Evolutionary conservation across 257 asterid species (phyloP), one percentile per base, ranked within the genome.

Genomic region (Nicotiana sylvestris): DNA sequence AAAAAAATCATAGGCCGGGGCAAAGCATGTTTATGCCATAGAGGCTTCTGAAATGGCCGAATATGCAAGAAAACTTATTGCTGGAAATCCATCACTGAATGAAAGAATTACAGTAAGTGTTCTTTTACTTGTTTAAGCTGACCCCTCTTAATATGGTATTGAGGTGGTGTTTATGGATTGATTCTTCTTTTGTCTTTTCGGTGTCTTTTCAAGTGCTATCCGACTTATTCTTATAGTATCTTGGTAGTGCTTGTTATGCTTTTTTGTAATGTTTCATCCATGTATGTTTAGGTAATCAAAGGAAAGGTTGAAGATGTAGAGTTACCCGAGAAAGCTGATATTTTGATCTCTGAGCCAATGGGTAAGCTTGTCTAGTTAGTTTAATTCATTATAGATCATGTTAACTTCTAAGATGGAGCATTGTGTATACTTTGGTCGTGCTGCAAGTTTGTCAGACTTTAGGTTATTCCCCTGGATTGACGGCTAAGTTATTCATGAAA

Each of bases 1-100:
- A 74, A 49, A 74, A 49, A 72, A 79, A 32, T 76, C 66, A 46
- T 86, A 96, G 99, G 98, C 98, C 85, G 99, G 99, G 85, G 99
- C 99, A 37, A 96, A 86, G 82, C 99, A 92, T 89, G 98, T 96
- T 81, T 96, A 96, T 92, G 99, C 99, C 85, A 96, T 96, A 85
- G 99, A 96, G 87, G 99, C 99, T 83, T 96, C 99, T 77, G 98
- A 96, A 87, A 94, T 96, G 97, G 97, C 99, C 25, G 97, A 93
- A 70, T 94, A 96, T 90, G 99, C 98, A 53, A 90, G 88, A 16
- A 88, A 90, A 76, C 97, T 96, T 82, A 91, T 96, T 89, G 94
- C 94, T 82, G 99, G 99, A 76, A 96, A 96, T 88, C 97, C 98
- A 13, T 85, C 66, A 25, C 92, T 93, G 78, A 80, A 92, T 81